Base-by-base conservation (phyloP, 805 yeast genomes). In the Saccharomycopsis fermentans region DNA sequence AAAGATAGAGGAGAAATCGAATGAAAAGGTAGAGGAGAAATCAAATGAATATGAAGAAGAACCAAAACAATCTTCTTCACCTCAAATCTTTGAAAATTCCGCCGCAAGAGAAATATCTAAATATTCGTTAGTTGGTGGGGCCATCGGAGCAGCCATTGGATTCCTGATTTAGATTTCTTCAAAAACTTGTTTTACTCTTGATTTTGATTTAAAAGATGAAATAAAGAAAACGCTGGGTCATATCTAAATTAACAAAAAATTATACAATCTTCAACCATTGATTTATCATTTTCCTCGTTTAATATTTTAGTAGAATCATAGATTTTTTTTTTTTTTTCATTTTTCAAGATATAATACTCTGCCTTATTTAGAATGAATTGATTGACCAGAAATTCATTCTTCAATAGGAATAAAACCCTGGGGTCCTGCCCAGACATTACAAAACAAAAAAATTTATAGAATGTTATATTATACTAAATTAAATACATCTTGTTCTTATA, bases 21-120 rank as follows among this genome's bases (percentile, higher is more conserved):
- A n/a, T 19, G 51, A 21, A 4, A 35, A 14, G 17, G 48, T 27
- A 17, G 56, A 21, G 24, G 58, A 55, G n/a, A 55, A 54, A 34
- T 17, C n/a, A 24, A 54, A 52, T 35, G 29, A 51, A 40, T 6
- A 12, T 21, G 29, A 32, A 19, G 47, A 52, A 21, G 58, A 52
- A 19, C 50, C 37, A 24, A 52, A 39, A 34, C 61, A 63, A 16
- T 63, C 57, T 12, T 48, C 17, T 14, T 56, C 27, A 39, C 35
- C 3, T 8, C 37, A 24, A 8, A 32, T 12, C 16, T 43, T 37
- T 34, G 56, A 53, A 35, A 57, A 53, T 34, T 29, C 32, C 6
- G 56, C 39, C 8, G 34, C 26, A 24, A 43, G 27, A 12, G 40
- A 35, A 8, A 26, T 57, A 2, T 53, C 34, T n/a, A 35, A 53